Base-by-base conservation (phyloP, 768 basidiomycete species). In the Leccinum longicurvipes region DNA sequence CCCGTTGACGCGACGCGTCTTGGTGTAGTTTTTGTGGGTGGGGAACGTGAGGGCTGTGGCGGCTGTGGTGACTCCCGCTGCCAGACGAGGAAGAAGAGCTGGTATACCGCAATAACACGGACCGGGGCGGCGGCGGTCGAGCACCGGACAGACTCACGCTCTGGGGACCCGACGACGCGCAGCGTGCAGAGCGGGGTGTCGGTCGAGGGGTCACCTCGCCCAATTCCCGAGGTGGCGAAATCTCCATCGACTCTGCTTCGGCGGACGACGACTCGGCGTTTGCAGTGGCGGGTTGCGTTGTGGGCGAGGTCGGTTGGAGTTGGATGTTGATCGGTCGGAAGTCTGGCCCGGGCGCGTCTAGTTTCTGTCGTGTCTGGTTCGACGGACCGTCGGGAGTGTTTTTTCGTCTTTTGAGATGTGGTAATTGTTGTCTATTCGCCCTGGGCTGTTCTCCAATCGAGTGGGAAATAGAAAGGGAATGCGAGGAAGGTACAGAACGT, bases 401-500 rank as follows among this genome's bases (percentile, higher is more conserved):
- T 47, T 57, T 36, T 11, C 51, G 59, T 51, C 67, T 57, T 46
- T 65, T 65, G 10, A 50, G 42, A 25, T 44, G 56, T 1, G 50
- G 46, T 4, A 15, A 32, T 10, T 17, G 50, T 51, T 56, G 51
- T 57, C 60, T 57, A 9, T 59, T 65, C 3, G 4, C 49, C 45
- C 59, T 47, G n/a, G 64, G 58, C 68, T 70, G 44, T 24, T 29
- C 23, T 19, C 2, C 49, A 7, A 15, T 24, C 29, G 4, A 21
- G 45, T 45, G 34, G 53, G 24, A 25, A 28, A 11, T 1, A 4
- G 5, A 8, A 27, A 4, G 6, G 4, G n/a, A 0, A n/a, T 12
- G 9, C 8, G 23, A 28, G 5, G 3, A 12, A 42, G 4, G 14
- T 25, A 4, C 0, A 2, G 21, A 21, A 56, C 63, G 41, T 50